phyloP scores from a whole-genome alignment of 805 yeast species.

The Candida ficus region DNA sequence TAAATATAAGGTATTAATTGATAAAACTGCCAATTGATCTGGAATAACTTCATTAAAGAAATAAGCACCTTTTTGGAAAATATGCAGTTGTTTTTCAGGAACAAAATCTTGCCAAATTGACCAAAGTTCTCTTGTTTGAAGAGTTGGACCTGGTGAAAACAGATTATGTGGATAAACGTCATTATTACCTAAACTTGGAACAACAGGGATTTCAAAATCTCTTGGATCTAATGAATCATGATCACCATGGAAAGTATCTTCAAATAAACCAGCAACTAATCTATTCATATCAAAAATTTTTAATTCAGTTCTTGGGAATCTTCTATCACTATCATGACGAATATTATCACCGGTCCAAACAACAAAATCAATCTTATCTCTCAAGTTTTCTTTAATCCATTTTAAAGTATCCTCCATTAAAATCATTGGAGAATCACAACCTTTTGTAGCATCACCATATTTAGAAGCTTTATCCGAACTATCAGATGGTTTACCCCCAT shows the following conservation, averaged over 20 bases:
- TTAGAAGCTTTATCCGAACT: conserved; percentile 48
- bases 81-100: conserved; percentile 73
- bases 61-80: conserved; percentile 71
- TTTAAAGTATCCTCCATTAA: conserved; percentile 57
- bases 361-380: conserved; percentile 77
- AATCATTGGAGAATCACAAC: conserved; percentile 71
- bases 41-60: conserved; percentile 78
- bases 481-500: conserved; percentile 33
- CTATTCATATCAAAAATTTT: conserved; percentile 69
- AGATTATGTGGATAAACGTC: conserved; percentile 88
- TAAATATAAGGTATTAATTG: conserved; percentile 72
- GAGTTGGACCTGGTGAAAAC: conserved; percentile 83
- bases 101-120: conserved; percentile 69
- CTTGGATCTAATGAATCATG: conserved; percentile 32
- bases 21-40: conserved; percentile 66
- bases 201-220: conserved; percentile 40
- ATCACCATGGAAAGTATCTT: conserved; percentile 42
- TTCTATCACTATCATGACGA: conserved; percentile 78
- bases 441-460: conserved; percentile 70
- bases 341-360: conserved; percentile 91
- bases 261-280: conserved; percentile 47
- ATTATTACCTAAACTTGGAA: conserved; percentile 80
- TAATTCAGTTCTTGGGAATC: conserved; percentile 64
- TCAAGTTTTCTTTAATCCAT: conserved; percentile 62
- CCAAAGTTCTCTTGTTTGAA: conserved; percentile 74